Evolutionary conservation across 352 stramenopile species (phyloP), one percentile per base, ranked within the genome.

Genomic region (Phytophthora meadii): DNA sequence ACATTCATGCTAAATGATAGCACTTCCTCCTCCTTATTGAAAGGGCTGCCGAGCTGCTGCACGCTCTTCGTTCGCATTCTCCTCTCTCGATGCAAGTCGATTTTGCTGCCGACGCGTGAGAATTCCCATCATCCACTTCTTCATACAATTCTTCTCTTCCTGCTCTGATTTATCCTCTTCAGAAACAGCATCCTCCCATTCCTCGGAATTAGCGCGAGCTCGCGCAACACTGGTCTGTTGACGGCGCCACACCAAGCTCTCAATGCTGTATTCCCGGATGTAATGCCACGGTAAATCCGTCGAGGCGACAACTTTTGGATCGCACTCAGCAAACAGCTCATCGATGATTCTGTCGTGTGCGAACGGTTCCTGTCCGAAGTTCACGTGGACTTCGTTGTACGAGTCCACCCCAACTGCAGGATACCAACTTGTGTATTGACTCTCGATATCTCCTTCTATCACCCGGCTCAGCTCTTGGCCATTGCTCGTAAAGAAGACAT

Each of bases 371-470:
- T 90, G 81, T 1, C 88, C 88, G 68, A 93, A 95, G 68, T 97
- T 97, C 11, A 96, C 76, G 22, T 84, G 74, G 12, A 96, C 75
- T 19, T 81, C 76, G 28, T 93, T 84, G 30, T 82, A 75, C 3
- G 85, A 93, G 56, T 97, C 90, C 25, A 97, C 50, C 4, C 90
- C 90, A 2, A 97, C 80, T 2, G 92, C 84, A 1, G 90, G 90
- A 36, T 89, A 97, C 76, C 84, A 84, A 8, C 67, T 77, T 12
- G 65, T 70, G 37, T 88, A 68, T 7, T 51, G 17, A 41, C 79
- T 88, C 27, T 80, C 68, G 12, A 88, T 78, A 2, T 66, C 65
- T 17, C 50, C 30, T 19, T 86, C 81, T 0, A 69, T 68, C 25
- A 47, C 70, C 72, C 27, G 10, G 24, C 17, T 27, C 24, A 70